Conservation (phyloP, 2,329 filamentous ascomycete species). For the Aspergillus sp. region DNA sequence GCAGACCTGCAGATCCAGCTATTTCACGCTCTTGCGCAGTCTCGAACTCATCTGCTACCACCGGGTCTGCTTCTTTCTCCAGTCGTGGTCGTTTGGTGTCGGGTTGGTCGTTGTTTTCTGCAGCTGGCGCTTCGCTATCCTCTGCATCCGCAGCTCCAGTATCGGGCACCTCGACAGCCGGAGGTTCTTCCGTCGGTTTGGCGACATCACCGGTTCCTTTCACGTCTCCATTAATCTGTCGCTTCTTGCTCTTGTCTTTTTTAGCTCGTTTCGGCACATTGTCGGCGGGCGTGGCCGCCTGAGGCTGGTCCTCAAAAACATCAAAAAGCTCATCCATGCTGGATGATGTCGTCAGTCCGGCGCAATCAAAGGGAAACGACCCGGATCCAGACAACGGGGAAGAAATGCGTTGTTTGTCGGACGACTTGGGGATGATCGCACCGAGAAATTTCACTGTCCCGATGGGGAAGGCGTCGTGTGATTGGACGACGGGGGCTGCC, state of each 20-base stretch:
- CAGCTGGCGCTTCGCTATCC: constrained; percentile 15
- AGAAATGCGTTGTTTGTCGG: constrained; percentile 14
- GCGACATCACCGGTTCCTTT: constrained; percentile 49
- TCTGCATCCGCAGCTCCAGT: constrained; percentile 16
- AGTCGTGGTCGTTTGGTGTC: constrained; percentile 49
- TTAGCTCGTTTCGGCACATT: constrained; percentile 37
- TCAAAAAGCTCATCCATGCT: constrained; percentile 78
- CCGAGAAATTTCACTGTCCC: constrained; percentile 35
- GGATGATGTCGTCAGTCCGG: constrained; percentile 9
- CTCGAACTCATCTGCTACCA: constrained; percentile 91
- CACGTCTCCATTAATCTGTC: constrained; percentile 76
- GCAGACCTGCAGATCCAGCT: constrained; percentile 70
- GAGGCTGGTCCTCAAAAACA: constrained; percentile 70
- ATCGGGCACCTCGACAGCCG: constrained; percentile 16
- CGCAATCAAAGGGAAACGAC: constrained; percentile 17
- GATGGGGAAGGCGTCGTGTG: constrained; percentile 25
- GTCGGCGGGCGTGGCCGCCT: constrained; percentile 40
- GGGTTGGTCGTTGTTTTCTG: constrained; percentile 36
- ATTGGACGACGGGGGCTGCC: constrained; percentile 15
- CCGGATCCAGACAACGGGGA: constrained; percentile 13
- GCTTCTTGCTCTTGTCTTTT: constrained; percentile 74
- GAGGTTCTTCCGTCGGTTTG: constrained; percentile 32
- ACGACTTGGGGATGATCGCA: constrained; percentile 9
- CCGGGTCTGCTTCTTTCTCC: constrained; percentile 68
- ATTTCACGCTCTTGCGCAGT: constrained; percentile 92